A percentile compares a stretch with the other conserved stretches of the same genome.
Conservation (phyloP, 495 filamentous ascomycete genomes). For the Lasiosphaeria ovina region DNA sequence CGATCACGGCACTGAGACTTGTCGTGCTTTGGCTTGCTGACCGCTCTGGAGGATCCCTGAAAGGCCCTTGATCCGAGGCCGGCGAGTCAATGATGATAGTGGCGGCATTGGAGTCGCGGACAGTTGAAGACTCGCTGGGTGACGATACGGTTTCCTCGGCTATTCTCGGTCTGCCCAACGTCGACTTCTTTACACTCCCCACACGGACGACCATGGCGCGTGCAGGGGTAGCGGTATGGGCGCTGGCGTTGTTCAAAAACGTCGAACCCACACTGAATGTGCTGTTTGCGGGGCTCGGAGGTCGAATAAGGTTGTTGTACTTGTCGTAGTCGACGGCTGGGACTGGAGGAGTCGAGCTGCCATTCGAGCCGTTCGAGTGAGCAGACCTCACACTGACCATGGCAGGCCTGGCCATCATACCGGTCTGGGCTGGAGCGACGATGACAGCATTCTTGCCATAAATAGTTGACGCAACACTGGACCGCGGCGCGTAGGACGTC, state of each 20-base stretch:
- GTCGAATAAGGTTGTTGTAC: conserved; percentile 42
- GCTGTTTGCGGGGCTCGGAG: conserved; percentile 41
- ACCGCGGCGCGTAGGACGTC: conserved; percentile 66
- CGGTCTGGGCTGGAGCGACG: conserved; percentile 73
- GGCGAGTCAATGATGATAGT: conserved; percentile 54
- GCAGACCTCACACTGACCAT: conserved; percentile 83
- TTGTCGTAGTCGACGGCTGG: conserved; percentile 54
- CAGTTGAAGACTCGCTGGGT: conserved; percentile 18
- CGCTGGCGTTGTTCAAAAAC: conserved; percentile 60
- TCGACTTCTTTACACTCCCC: conserved; percentile 49
- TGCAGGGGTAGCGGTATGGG: conserved; percentile 50
- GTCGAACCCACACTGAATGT: conserved; percentile 64
- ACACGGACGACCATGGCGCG: conserved; percentile 54
- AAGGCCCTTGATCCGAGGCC: conserved; percentile 53
- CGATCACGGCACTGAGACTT: conserved; percentile 53
- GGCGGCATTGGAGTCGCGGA: conserved; percentile 36
- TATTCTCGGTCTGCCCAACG: conserved; percentile 14
- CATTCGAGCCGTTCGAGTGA: conserved; percentile 43
- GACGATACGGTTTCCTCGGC: conserved; percentile 28
- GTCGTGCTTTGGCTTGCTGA: conserved; percentile 37
- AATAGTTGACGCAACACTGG: conserved; percentile 85
- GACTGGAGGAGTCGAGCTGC: conserved; percentile 51
- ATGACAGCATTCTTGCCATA: conserved; percentile 87
- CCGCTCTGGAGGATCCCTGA: conserved; percentile 51
- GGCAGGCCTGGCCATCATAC: conserved; percentile 78